Evolutionary conservation across 257 asterid genomes (phyloP).

Genomic region (Rauvolfia tetraphylla): DNA sequence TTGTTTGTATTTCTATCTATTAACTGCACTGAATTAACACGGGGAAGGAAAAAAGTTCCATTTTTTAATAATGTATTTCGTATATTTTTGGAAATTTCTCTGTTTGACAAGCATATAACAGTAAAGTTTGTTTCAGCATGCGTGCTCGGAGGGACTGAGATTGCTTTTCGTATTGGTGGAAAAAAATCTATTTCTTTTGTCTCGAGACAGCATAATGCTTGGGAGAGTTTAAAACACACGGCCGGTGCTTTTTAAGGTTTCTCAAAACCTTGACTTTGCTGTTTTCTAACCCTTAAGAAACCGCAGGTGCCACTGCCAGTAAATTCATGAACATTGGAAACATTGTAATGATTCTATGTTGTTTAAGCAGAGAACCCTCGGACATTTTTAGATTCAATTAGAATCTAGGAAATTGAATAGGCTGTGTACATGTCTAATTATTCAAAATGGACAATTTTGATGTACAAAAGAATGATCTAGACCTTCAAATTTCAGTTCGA

Average conservation of each 20-base stretch:
- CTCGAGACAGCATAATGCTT: background rate
- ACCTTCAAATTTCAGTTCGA: background rate
- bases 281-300: background rate
- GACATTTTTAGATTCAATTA: background rate
- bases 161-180: background rate
- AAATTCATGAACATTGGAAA: background rate
- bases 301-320: background rate
- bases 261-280: background rate
- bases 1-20: background rate
- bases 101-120: background rate
- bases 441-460: background rate
- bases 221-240: background rate
- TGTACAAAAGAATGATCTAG: background rate
- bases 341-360: background rate
- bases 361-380: background rate
- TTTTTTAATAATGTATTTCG: background rate
- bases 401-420: background rate
- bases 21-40: background rate
- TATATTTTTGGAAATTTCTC: background rate
- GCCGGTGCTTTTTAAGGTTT: background rate
- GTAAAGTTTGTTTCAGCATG: background rate
- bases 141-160: background rate
- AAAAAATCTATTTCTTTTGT: background rate
- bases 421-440: background rate
- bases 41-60: background rate